These are phyloP conservation scores for Tilletia indica DNA, from an alignment of 1,284 basidiomycete species.

Conservation along the genomic window DNA sequence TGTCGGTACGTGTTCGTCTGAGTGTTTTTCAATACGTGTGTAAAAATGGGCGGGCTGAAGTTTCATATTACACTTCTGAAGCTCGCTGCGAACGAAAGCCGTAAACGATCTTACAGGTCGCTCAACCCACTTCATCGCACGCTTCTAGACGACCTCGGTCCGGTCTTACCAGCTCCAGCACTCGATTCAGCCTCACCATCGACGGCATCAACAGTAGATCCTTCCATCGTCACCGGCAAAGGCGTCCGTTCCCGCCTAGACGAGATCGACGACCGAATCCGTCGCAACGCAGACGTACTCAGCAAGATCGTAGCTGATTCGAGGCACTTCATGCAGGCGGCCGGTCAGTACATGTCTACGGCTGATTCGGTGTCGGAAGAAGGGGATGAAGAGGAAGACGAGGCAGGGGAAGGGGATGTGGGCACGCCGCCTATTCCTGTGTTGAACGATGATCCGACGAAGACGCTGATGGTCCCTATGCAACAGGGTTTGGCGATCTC, in stretches of 20 bases:
- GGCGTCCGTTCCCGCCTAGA: constrained; percentile 43
- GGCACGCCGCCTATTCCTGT: no score
- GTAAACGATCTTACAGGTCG: constrained; percentile 40
- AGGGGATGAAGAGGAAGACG: not conserved
- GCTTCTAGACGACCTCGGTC: constrained; percentile 35
- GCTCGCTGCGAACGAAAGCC: constrained; percentile 43
- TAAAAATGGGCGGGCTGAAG: no score
- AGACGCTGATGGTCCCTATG: no score
- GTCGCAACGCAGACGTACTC: constrained; percentile 50
- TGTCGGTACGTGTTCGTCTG: constrained; percentile 29
- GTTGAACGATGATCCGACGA: no score
- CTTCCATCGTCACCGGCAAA: constrained; percentile 10
- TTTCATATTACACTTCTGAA: not conserved
- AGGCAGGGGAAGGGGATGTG: not conserved
- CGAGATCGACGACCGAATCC: constrained; percentile 54
- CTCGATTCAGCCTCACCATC: constrained; percentile 8
- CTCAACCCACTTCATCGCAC: constrained; percentile 44
- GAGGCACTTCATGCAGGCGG: constrained; percentile 42
- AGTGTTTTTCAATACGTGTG: no score
- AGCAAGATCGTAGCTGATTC: constrained; percentile 43
- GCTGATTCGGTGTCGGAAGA: constrained; percentile 5
- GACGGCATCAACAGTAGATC: no score
- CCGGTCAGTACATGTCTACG: constrained; percentile 9
- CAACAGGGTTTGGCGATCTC: no score
- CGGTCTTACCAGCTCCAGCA: constrained; percentile 32